These are phyloP conservation scores for Chaetomium olivaceum DNA, from an alignment of 2,329 filamentous ascomycete genomes.

Conservation along the genomic window DNA sequence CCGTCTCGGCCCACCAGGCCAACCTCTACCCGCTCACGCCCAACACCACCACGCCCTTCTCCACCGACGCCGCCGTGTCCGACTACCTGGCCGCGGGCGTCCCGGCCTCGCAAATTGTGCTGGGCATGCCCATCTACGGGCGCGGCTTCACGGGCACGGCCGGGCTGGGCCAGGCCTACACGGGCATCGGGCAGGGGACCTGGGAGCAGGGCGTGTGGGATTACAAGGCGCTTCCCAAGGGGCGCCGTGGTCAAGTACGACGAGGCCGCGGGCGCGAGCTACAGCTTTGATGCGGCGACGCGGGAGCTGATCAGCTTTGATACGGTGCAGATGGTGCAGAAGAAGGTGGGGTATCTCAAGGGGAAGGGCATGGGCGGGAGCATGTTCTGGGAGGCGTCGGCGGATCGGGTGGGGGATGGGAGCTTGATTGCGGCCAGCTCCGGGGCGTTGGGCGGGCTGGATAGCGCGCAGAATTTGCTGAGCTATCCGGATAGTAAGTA, in stretches of 20 bases:
- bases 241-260: constrained; percentile 63
- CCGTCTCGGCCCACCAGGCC: constrained; percentile 64
- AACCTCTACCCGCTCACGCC: constrained; percentile 59
- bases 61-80: constrained; percentile 63
- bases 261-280: constrained; percentile 61
- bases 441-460: constrained; percentile 47
- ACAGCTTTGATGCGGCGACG: constrained; percentile 64
- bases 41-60: constrained; percentile 61
- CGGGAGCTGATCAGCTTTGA: constrained; percentile 72
- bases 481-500: constrained; percentile 56
- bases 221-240: constrained; percentile 72
- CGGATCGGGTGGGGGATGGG: constrained; percentile 60
- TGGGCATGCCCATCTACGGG: constrained; percentile 82
- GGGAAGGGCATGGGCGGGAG: constrained; percentile 65
- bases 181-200: constrained; percentile 64
- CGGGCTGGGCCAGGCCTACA: constrained; percentile 66
- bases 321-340: constrained; percentile 57
- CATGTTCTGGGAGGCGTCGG: constrained; percentile 86
- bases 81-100: constrained; percentile 67
- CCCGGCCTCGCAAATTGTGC: constrained; percentile 64
- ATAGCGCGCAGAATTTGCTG: constrained; percentile 50
- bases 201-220: constrained; percentile 80
- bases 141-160: constrained; percentile 64
- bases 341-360: constrained; percentile 68
- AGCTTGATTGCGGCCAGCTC: constrained; percentile 60